phyloP scores from a whole-genome alignment of 371 early-diverging fungal species.

The Haplosporangium sp. region DNA sequence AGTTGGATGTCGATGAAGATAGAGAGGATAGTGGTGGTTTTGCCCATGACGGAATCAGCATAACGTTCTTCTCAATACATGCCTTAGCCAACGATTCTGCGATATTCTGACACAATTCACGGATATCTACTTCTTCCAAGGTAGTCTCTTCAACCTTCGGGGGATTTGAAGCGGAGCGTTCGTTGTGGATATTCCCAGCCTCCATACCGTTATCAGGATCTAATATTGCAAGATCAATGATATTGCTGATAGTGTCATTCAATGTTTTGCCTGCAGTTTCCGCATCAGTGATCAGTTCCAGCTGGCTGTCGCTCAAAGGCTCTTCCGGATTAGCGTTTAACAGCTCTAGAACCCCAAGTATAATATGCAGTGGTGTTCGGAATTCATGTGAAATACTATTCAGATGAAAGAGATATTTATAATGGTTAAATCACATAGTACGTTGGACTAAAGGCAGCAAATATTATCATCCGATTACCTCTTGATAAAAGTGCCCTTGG shows the following conservation, averaged over 20 bases:
- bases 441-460: not conserved
- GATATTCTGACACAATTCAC: slow-evolving; percentile 43
- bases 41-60: slow-evolving; percentile 42
- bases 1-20: slow-evolving; percentile 18
- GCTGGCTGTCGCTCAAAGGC: slow-evolving; percentile 44
- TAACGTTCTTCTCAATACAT: slow-evolving; percentile 42
- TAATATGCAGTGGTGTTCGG: slow-evolving; percentile 59
- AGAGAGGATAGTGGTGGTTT: slow-evolving; percentile 36
- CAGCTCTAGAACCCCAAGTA: slow-evolving; percentile 55
- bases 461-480: slow-evolving; percentile 23
- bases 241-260: slow-evolving; percentile 53
- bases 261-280: slow-evolving; percentile 50
- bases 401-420: not conserved
- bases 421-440: not conserved
- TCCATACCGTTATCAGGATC: slow-evolving; percentile 47
- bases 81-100: slow-evolving; percentile 41
- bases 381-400: slow-evolving; percentile 57
- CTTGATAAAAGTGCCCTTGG: slow-evolving; percentile 57
- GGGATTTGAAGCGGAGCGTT: slow-evolving; percentile 9
- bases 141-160: slow-evolving; percentile 16
- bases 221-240: slow-evolving; percentile 57
- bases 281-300: slow-evolving; percentile 40
- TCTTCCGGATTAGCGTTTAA: slow-evolving; percentile 50
- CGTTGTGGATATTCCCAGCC: slow-evolving; percentile 4
- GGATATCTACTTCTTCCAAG: slow-evolving; percentile 53